Base-by-base conservation (phyloP, 139 green algal species). In the Yamagishiella unicocca region DNA sequence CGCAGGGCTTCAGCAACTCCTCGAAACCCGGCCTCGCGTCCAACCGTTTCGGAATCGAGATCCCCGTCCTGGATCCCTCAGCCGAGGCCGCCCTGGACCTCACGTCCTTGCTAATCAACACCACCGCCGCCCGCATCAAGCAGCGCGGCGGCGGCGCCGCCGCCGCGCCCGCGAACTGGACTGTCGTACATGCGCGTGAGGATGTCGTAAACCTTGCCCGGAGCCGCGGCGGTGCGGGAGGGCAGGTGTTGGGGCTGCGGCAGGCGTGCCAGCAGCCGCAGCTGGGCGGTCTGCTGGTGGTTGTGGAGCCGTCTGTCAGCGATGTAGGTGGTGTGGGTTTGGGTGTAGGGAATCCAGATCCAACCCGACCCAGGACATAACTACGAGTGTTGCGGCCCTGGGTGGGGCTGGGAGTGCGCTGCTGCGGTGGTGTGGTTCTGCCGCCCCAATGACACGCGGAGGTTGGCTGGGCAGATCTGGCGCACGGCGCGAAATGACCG, bases 21-120 rank as follows among this genome's bases (percentile, higher is more conserved):
- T 61, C 81, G 46, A 24, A 25, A 1, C 1, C 66, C 2, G 31
- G 43, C n/a, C 25, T 1, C 45, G 24, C 82, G 25, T 4, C 27
- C 68, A 82, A 87, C 24, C 89, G 89, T 54, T 92, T 89, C 64
- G 73, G 50, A 14, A 40, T 93, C 5, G 91, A 93, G 58, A 85
- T 93, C 21, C 91, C 91, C 19, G 58, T 90, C 1, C 55, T 87
- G 0, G 74, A 85, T 40, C n/a, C 55, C 75, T 85, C 73, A 27
- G 27, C 91, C 14, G 62, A 38, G 31, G 82, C 88, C 2, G 55
- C 78, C 0, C 1, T 77, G 6, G 87, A 87, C 21, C 35, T 93
- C 1, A 7, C 80, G 7, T 9, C 19, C 19, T 5, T 12, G 19
- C 24, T 93, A 24, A 78, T 87, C 7, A 46, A 53, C 38, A 29